Percentiles rank a stretch among this genome's conserved stretches.
phyloP scores from a whole-genome alignment of 2,329 filamentous ascomycete genomes.

The Scedosporium apiospermum region DNA sequence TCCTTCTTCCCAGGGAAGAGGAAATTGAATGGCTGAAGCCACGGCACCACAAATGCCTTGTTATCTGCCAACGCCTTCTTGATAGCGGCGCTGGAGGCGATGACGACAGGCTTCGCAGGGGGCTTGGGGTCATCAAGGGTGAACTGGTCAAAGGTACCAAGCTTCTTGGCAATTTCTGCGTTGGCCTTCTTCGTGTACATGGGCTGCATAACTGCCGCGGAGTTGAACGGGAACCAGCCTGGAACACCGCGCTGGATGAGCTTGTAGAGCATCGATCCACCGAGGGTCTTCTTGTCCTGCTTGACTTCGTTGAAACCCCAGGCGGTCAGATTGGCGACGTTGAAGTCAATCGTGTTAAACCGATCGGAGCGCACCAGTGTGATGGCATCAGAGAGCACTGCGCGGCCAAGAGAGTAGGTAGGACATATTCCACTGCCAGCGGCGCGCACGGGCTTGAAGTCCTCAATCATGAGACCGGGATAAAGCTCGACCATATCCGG shows the following conservation, averaged over 20 bases:
- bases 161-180: slow-evolving; percentile 24
- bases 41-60: slow-evolving; percentile 23
- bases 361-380: slow-evolving; percentile 49
- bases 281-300: slow-evolving; percentile 25
- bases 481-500: slow-evolving; percentile 62
- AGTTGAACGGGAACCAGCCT: slow-evolving; percentile 32
- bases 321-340: slow-evolving; percentile 27
- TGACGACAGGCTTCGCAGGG: slow-evolving; percentile 19
- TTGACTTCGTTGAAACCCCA: slow-evolving; percentile 34
- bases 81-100: slow-evolving; percentile 17
- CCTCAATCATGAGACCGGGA: slow-evolving; percentile 56
- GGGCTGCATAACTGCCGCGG: slow-evolving; percentile 33
- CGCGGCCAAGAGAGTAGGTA: slow-evolving; percentile 43
- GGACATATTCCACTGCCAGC: slow-evolving; percentile 43
- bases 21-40: slow-evolving; percentile 20
- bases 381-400: slow-evolving; percentile 50
- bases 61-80: slow-evolving; percentile 22
- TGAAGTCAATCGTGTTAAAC: slow-evolving; percentile 46
- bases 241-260: slow-evolving; percentile 35
- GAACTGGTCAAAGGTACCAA: slow-evolving; percentile 25
- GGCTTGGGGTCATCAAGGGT: slow-evolving; percentile 24
- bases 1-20: slow-evolving; percentile 27
- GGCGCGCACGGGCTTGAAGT: slow-evolving; percentile 38
- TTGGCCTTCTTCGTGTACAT: slow-evolving; percentile 34
- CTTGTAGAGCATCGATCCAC: slow-evolving; percentile 34